Evolutionary conservation across 345 rosid genomes (phyloP).

Genomic region (Boechera divaricarpa): DNA sequence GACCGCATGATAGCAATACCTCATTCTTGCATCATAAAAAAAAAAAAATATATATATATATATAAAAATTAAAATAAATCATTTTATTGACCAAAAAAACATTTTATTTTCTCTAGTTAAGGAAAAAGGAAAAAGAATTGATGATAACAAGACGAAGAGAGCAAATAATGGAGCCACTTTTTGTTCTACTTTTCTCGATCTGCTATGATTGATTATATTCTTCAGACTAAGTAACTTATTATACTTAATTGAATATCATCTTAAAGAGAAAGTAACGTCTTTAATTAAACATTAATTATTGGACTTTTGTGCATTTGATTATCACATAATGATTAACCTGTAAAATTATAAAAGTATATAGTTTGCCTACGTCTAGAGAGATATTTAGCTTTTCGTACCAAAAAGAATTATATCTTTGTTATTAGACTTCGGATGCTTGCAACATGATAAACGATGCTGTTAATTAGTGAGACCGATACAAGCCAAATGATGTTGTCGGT

Average conservation of each 20-base stretch:
- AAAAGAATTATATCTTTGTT: slow-evolving; percentile 10
- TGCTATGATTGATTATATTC: slow-evolving; percentile 46
- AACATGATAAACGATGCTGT: slow-evolving; percentile 41
- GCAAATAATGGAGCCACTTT: slow-evolving; percentile 44
- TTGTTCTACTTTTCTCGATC: slow-evolving; percentile 37
- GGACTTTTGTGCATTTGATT: slow-evolving; percentile 40
- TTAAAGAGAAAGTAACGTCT: slow-evolving; percentile 42
- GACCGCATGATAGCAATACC: slow-evolving; percentile 44
- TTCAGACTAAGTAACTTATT: slow-evolving; percentile 26
- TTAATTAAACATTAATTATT: slow-evolving; percentile 30
- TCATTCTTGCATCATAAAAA: slow-evolving; percentile 45
- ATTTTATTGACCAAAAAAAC: not conserved
- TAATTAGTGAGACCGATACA: slow-evolving; percentile 30
- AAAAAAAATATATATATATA: not conserved
- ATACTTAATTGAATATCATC: slow-evolving; percentile 37
- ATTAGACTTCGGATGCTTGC: slow-evolving; percentile 36
- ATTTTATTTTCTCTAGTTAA: slow-evolving; percentile 17
- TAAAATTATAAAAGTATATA: slow-evolving; percentile 13
- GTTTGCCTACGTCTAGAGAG: slow-evolving; percentile 36
- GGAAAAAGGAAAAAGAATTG: slow-evolving; percentile 29
- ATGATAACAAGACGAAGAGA: slow-evolving; percentile 45
- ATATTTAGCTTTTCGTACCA: slow-evolving; percentile 25
- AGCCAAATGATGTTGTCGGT: slow-evolving; percentile 42
- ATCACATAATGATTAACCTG: slow-evolving; percentile 48
- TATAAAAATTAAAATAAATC: not conserved